Evolutionary conservation across 108 stramenopile species (phyloP), one percentile per base, ranked within the genome.

Genomic region (Conticribra guillardii): DNA sequence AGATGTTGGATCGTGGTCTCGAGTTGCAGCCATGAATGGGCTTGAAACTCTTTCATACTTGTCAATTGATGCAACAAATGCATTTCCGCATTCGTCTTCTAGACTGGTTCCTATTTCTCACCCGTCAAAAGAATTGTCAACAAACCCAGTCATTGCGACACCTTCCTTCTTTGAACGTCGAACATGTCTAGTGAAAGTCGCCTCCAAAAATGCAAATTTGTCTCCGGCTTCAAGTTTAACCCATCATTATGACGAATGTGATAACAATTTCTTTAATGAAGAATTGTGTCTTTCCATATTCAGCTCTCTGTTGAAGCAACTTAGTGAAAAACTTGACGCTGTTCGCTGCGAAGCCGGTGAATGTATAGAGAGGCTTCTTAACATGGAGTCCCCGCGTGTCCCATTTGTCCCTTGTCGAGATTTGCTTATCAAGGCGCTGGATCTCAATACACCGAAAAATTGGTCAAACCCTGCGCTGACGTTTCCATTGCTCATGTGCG

Each of bases 1-100:
- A 7, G 99, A 99, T 81, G 96, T 98, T 34, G 99, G 99, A 44
- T 97, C 97, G 21, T 99, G 97, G 98, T 96, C 87, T 61, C 74
- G 99, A 37, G 87, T 92, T 45, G 97, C 91, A 19, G 94, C 98
- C 22, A 85, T 98, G 86, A 68, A 85, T 7, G 96, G 92, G 16
- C 69, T 98, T 24, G 83, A 85, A 47, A 29, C 57, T 32, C 50
- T 97, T 22, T 64, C 86, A 32, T 52, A 62, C 52, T 47, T 89
- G 23, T 67, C 76, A 54, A 70, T 85, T 29, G 48, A 67, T 37
- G 62, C 72, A 27, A 76, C 76, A 30, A 31, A 28, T 30, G 45
- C 63, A 34, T 66, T 71, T 55, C 82, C 82, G 49, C 69, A 56
- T 54, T 56, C 56, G 17, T 28, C 74, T 27, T 9, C 23, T 45